Percentiles rank a stretch among this genome's conserved stretches.
Conservation (phyloP, 495 filamentous ascomycete genomes). For the Penicillium coffeae region DNA sequence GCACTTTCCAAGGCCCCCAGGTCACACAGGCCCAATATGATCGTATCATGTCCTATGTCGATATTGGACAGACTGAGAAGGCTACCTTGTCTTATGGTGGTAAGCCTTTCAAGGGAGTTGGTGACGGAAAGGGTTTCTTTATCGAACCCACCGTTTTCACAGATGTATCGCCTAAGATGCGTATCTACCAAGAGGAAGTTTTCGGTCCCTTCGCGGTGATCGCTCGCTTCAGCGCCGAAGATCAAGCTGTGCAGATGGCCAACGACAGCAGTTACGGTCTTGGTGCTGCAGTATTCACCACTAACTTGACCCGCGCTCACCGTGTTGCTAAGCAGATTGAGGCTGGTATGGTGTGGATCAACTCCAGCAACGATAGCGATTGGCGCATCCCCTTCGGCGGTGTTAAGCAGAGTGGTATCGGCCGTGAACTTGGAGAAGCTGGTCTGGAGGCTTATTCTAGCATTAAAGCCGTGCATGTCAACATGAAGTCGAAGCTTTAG, state of each 20-base stretch:
- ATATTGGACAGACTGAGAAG: conserved; percentile 73
- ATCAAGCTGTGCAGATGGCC: conserved; percentile 46
- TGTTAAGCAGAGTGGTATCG: conserved; percentile 90
- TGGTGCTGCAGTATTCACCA: conserved; percentile 48
- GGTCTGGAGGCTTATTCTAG: conserved; percentile 75
- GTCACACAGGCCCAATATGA: conserved; percentile 88
- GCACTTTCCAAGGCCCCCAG: conserved; percentile 94
- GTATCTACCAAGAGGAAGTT: conserved; percentile 51
- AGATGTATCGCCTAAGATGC: conserved; percentile 43
- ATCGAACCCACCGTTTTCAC: conserved; percentile 48
- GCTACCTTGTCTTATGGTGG: conserved; percentile 66
- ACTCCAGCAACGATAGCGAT: conserved; percentile 67
- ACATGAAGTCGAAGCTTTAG: conserved; percentile 38
- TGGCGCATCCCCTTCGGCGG: conserved; percentile 80
- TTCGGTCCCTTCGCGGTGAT: conserved; percentile 55
- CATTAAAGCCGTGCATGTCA: conserved; percentile 73
- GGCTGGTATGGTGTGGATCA: conserved; percentile 53
- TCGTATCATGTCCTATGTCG: conserved; percentile 89
- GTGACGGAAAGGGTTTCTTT: conserved; percentile 47
- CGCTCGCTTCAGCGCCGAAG: conserved; percentile 47
- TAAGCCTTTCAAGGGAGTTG: conserved; percentile 54
- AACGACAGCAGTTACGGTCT: conserved; percentile 48
- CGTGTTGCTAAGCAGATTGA: conserved; percentile 49
- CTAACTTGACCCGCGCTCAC: conserved; percentile 41
- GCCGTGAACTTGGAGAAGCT: conserved; percentile 78